These are phyloP conservation scores for Saccharomycopsis hybrid DNA, from an alignment of 1,139 yeast species.

Conservation along the genomic window DNA sequence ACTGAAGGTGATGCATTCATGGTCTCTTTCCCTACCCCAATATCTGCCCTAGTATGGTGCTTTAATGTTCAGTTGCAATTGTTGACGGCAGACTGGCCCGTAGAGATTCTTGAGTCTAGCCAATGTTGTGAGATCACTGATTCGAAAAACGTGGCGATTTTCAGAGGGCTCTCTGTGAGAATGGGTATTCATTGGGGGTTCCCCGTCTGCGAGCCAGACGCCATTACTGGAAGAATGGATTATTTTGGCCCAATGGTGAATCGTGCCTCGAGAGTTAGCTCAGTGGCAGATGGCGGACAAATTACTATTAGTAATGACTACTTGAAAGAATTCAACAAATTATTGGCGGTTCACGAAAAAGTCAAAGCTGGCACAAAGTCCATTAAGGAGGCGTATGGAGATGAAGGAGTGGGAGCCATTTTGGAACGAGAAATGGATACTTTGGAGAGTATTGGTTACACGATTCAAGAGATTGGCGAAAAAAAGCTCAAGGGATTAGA, in stretches of 20 bases:
- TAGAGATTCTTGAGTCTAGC: slow-evolving; percentile 76
- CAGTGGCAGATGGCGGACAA: slow-evolving; percentile 98
- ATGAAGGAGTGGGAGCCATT: slow-evolving; percentile 52
- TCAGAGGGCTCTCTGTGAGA: slow-evolving; percentile 86
- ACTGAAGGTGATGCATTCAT: slow-evolving; percentile 99
- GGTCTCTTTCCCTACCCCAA: slow-evolving; percentile 95
- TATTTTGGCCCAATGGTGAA: slow-evolving; percentile 98
- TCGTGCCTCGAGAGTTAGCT: slow-evolving; percentile 86
- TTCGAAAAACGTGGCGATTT: slow-evolving; percentile 52
- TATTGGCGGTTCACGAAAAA: slow-evolving; percentile 48
- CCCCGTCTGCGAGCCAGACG: slow-evolving; percentile 93
- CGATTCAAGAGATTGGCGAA: slow-evolving; percentile 72
- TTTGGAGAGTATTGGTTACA: slow-evolving; percentile 64
- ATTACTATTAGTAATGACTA: slow-evolving; percentile 82
- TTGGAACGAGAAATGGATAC: slow-evolving; percentile 63
- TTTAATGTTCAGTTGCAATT: slow-evolving; percentile 85
- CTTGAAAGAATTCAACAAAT: slow-evolving; percentile 58
- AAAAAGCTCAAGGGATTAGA: slow-evolving; percentile 89
- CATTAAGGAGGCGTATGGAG: slow-evolving; percentile 57
- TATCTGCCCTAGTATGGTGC: slow-evolving; percentile 91
- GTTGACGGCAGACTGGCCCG: slow-evolving; percentile 89
- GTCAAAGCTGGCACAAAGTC: slow-evolving; percentile 37
- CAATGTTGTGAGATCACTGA: slow-evolving; percentile 86
- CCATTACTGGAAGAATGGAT: slow-evolving; percentile 95
- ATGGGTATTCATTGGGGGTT: slow-evolving; percentile 99